A percentile compares a stretch with the other conserved stretches of the same genome.
Conservation (phyloP, 192 early-diverging fungal species). For the Coemansia sp. region DNA sequence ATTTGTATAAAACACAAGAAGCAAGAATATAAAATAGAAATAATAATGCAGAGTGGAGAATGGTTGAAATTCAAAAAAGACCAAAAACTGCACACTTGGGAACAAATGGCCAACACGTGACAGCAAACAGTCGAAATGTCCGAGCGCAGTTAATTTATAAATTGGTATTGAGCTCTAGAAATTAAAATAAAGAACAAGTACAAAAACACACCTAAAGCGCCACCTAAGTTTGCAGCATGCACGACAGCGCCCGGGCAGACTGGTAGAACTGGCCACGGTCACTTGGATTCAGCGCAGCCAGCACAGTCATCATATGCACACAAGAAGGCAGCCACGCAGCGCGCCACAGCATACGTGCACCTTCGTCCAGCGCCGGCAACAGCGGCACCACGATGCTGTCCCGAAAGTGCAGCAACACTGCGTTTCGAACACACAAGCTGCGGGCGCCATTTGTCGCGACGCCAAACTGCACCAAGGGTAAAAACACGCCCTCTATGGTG, state of each 20-base stretch:
- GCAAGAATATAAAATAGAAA: not conserved
- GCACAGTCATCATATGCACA: slow-evolving; percentile 40
- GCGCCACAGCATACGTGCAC: not conserved
- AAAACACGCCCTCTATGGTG: slow-evolving; percentile 82
- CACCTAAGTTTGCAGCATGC: slow-evolving; percentile 16
- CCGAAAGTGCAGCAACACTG: slow-evolving; percentile 36
- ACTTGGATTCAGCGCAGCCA: slow-evolving; percentile 29
- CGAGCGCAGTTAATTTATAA: no score
- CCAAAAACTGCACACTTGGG: not conserved
- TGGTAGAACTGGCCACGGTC: slow-evolving; percentile 38
- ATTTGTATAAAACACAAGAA: not conserved
- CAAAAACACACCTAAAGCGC: not conserved
- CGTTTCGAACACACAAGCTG: slow-evolving; percentile 17
- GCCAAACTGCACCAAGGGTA: slow-evolving; percentile 60
- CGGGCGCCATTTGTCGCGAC: not conserved
- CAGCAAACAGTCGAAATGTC: no score
- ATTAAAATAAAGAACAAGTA: not conserved
- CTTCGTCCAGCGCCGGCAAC: slow-evolving; percentile 26
- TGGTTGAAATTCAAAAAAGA: not conserved
- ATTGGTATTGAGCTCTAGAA: not conserved
- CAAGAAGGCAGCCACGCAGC: slow-evolving; percentile 1
- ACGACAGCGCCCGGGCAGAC: slow-evolving; percentile 25
- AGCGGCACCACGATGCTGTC: slow-evolving; percentile 36
- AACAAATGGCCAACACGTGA: not conserved
- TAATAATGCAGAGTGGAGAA: not conserved